Percentiles rank a stretch among this genome's conserved stretches.
These are phyloP conservation scores for Ceratobasidium theobromae DNA, from an alignment of 1,284 basidiomycete species.

Conservation along the genomic window DNA sequence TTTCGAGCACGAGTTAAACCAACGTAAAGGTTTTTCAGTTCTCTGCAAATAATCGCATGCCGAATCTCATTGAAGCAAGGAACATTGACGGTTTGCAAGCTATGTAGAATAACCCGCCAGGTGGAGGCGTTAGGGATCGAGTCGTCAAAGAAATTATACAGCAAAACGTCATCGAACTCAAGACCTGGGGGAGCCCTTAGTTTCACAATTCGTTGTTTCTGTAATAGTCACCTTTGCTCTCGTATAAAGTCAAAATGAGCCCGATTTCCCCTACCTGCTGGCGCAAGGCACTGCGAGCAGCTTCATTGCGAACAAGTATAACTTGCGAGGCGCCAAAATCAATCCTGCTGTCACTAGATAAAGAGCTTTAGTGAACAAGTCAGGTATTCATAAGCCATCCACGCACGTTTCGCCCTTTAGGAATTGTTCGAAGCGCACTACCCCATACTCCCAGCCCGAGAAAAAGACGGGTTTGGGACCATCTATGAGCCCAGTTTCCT, in stretches of 20 bases:
- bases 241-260: conserved; percentile 66
- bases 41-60: conserved; percentile 31
- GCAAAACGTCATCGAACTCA: conserved; percentile 35
- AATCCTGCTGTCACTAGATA: conserved; percentile 10
- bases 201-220: background rate
- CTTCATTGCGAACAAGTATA: conserved; percentile 66
- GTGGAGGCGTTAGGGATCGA: conserved; percentile 19
- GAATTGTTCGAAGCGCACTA: conserved; percentile 56
- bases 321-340: conserved; percentile 36
- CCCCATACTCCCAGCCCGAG: conserved; percentile 55
- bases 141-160: conserved; percentile 36
- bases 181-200: conserved; percentile 30
- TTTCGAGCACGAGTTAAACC: conserved; percentile 31
- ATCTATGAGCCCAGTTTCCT: conserved; percentile 42
- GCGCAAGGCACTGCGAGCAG: conserved; percentile 52
- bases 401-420: conserved; percentile 19
- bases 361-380: background rate
- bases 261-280: conserved; percentile 62
- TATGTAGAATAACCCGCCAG: conserved; percentile 16
- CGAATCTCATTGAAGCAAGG: conserved; percentile 21
- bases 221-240: conserved; percentile 67
- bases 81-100: conserved; percentile 4
- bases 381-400: too few relatives aligned
- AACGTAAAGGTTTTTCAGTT: conserved; percentile 34
- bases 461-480: conserved; percentile 65